Percentiles rank a stretch among this genome's conserved stretches.
Conservation (phyloP, 805 yeast species). For the Lachancea sp. region DNA sequence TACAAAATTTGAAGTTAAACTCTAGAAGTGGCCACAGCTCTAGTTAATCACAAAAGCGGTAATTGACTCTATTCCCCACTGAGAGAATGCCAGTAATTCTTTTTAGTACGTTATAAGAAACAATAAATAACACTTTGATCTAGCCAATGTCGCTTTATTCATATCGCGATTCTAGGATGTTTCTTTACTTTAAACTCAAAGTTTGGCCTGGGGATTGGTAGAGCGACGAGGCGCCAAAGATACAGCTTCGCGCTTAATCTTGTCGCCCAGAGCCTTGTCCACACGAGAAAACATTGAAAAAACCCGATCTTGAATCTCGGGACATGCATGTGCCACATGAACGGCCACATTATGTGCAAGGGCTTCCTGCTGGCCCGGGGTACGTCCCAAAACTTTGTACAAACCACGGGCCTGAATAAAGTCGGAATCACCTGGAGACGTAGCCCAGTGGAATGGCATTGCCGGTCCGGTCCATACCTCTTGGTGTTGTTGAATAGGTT, state of each 20-base stretch:
- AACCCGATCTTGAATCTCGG: slow-evolving; percentile 72
- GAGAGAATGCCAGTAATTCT: no score
- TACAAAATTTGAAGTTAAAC: no score
- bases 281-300: slow-evolving; percentile 72
- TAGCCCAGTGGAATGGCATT: slow-evolving; percentile 80
- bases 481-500: slow-evolving; percentile 53
- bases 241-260: slow-evolving; percentile 55
- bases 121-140: not conserved
- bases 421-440: slow-evolving; percentile 55
- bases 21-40: no score
- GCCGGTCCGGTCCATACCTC: slow-evolving; percentile 82
- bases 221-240: slow-evolving; percentile 12
- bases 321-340: slow-evolving; percentile 64
- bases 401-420: slow-evolving; percentile 70
- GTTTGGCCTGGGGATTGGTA: slow-evolving; percentile 13
- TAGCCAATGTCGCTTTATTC: not conserved
- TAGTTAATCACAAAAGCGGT: no score
- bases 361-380: slow-evolving; percentile 77
- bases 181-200: slow-evolving; percentile 6
- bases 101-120: no score
- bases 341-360: slow-evolving; percentile 78
- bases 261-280: slow-evolving; percentile 57
- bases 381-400: slow-evolving; percentile 71
- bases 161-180: not conserved
- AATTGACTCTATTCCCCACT: no score